Evolutionary conservation across 129 eudicot species (phyloP).

Genomic region (Helianthus tuberosus): DNA sequence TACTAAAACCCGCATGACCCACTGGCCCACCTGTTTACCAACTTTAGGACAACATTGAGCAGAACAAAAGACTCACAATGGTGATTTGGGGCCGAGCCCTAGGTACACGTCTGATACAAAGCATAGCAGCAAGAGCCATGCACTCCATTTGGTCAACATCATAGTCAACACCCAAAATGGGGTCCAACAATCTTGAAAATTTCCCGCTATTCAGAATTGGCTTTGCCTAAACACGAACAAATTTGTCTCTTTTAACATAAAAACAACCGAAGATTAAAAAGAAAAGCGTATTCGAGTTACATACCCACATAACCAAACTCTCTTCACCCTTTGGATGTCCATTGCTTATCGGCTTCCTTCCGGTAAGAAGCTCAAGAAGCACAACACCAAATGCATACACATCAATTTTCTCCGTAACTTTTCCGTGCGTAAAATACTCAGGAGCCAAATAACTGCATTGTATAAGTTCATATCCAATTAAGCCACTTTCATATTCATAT

Average conservation of each 20-base stretch:
- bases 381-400: conserved; percentile 94
- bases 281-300: conserved; percentile 16
- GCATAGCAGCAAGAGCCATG: conserved; percentile 87
- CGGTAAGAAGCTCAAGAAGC: conserved; percentile 95
- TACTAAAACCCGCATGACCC: no score
- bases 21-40: no score
- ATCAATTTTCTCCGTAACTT: conserved; percentile 86
- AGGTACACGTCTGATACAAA: conserved; percentile 90
- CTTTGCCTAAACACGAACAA: conserved; percentile 60
- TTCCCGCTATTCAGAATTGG: conserved; percentile 73
- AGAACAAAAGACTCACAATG: conserved; percentile 53
- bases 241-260: conserved; percentile 3
- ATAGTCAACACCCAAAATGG: conserved; percentile 54
- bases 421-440: conserved; percentile 92
- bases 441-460: conserved; percentile 88
- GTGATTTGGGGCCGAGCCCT: conserved; percentile 90
- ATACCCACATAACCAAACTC: conserved; percentile 97
- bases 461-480: conserved; percentile 13
- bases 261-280: not conserved
- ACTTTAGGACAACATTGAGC: not conserved
- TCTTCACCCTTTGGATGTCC: conserved; percentile 87
- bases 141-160: conserved; percentile 75
- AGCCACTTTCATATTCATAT: not conserved
- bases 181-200: conserved; percentile 61
- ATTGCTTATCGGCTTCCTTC: conserved; percentile 87